A percentile compares a stretch with the other conserved stretches of the same genome.
phyloP scores from a whole-genome alignment of 768 basidiomycete species.

The Termitomyces sp. region DNA sequence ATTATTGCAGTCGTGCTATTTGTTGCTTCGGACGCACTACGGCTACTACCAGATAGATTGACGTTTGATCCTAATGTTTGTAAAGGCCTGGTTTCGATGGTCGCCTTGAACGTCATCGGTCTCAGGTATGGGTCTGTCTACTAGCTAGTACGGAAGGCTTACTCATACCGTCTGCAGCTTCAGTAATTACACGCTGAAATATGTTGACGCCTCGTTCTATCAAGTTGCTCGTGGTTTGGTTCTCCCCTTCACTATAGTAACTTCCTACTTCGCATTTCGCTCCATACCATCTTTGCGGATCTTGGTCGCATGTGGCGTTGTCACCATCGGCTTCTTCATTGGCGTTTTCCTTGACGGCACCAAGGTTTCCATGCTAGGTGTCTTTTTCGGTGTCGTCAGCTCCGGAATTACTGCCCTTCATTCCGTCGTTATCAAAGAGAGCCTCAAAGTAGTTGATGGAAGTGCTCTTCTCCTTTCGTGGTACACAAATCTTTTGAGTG shows the following conservation, averaged over 20 bases:
- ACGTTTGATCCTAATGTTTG: conserved; percentile 61
- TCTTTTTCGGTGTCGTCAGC: conserved; percentile 78
- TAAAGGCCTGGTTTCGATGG: conserved; percentile 74
- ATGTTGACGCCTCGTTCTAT: conserved; percentile 93
- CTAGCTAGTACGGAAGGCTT: not conserved
- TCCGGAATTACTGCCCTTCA: conserved; percentile 88
- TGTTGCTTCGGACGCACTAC: conserved; percentile 54
- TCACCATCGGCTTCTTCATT: conserved; percentile 90
- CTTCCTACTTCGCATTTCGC: conserved; percentile 78
- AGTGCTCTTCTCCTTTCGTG: conserved; percentile 85
- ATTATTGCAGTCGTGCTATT: conserved; percentile 78
- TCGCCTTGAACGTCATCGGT: conserved; percentile 76
- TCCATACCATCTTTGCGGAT: conserved; percentile 75
- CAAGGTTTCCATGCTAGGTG: conserved; percentile 55
- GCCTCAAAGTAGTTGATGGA: conserved; percentile 74
- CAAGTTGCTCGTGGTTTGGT: conserved; percentile 94
- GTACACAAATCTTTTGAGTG: conserved; percentile 87
- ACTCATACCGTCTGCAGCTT: conserved; percentile 45
- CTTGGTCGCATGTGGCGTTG: conserved; percentile 70
- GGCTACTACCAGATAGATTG: conserved; percentile 65
- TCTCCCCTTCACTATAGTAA: conserved; percentile 87
- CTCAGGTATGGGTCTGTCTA: conserved; percentile 55
- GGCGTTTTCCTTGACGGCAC: conserved; percentile 80
- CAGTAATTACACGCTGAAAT: conserved; percentile 90
- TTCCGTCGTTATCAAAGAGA: conserved; percentile 92